These are phyloP conservation scores for Mortierella sp. DNA, from an alignment of 371 early-diverging fungal species.

Conservation along the genomic window DNA sequence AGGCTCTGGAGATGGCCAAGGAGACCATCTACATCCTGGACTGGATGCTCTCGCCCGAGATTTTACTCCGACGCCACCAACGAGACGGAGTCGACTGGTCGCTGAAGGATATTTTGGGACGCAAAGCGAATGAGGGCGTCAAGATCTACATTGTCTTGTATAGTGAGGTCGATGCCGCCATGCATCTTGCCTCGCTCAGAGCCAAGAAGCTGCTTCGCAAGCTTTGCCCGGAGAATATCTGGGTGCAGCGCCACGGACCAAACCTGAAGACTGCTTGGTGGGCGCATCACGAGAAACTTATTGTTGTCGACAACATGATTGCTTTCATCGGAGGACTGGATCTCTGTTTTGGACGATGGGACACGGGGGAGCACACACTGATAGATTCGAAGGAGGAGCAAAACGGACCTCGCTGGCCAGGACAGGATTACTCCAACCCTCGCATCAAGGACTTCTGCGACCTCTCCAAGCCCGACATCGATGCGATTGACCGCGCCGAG, in stretches of 20 bases:
- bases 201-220: constrained; percentile 52
- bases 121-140: constrained; percentile 90
- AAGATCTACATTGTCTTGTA: constrained; percentile 92
- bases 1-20: constrained; percentile 84
- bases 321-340: constrained; percentile 96
- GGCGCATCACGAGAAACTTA: constrained; percentile 75
- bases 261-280: constrained; percentile 58
- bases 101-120: constrained; percentile 33
- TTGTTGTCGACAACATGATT: constrained; percentile 85
- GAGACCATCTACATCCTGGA: constrained; percentile 89
- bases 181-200: constrained; percentile 48
- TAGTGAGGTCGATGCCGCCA: constrained; percentile 75
- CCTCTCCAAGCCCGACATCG: constrained; percentile 43
- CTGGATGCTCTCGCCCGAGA: constrained; percentile 93
- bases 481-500: constrained; percentile 36
- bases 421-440: constrained; percentile 95
- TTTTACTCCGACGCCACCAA: constrained; percentile 63
- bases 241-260: constrained; percentile 56
- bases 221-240: constrained; percentile 44
- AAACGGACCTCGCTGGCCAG: constrained; percentile 71
- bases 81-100: constrained; percentile 41
- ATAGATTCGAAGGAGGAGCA: constrained; percentile 72
- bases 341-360: constrained; percentile 94
- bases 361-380: constrained; percentile 84
- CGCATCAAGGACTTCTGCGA: constrained; percentile 88